Evolutionary conservation across 441 rosid species (phyloP).

Genomic region (Eugenia klotzschiana): DNA sequence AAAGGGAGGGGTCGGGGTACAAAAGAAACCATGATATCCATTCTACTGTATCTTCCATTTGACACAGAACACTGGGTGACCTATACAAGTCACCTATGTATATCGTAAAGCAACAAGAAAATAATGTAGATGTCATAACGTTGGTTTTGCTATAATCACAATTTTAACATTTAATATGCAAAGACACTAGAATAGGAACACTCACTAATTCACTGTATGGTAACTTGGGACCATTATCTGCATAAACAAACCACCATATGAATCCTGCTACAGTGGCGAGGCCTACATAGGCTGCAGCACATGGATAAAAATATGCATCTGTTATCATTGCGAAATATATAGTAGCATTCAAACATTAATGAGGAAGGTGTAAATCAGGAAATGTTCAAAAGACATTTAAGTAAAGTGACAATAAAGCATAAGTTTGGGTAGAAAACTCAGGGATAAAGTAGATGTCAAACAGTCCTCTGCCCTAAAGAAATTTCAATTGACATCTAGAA

Average conservation of each 20-base stretch:
- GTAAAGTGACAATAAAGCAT: neutral
- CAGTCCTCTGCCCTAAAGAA: neutral
- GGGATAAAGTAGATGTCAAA: neutral
- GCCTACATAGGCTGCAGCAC: constrained; percentile 82
- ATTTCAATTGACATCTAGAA: neutral
- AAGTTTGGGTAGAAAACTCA: neutral
- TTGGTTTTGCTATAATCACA: neutral
- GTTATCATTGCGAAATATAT: neutral
- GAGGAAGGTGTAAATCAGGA: neutral
- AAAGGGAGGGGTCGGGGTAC: neutral
- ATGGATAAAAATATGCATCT: neutral
- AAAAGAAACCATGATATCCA: neutral
- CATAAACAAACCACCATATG: constrained; percentile 91
- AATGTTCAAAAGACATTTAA: neutral
- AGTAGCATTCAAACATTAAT: neutral
- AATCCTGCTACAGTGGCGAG: constrained; percentile 98
- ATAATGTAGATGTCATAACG: neutral
- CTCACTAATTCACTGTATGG: constrained; percentile 82
- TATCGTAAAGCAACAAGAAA: neutral
- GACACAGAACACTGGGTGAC: neutral
- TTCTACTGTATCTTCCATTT: neutral
- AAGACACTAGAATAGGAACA: neutral
- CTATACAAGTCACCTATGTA: neutral
- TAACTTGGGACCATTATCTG: constrained; percentile 78
- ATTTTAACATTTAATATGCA: neutral